These are phyloP conservation scores for Phytophthora meadii DNA, from an alignment of 352 stramenopile species.

Conservation along the genomic window DNA sequence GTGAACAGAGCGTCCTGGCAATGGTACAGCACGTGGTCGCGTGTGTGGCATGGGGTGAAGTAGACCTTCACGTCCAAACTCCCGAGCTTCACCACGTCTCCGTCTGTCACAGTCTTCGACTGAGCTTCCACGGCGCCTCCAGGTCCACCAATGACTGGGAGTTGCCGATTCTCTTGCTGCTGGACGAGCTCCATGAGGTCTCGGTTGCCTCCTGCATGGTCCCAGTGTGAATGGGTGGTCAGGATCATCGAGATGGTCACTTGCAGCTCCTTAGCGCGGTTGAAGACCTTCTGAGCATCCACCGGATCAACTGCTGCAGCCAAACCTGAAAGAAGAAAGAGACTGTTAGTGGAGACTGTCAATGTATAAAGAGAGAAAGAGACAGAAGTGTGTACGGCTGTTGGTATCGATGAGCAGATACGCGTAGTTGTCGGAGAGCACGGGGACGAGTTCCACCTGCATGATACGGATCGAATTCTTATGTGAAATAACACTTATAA, in stretches of 20 bases:
- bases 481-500: conserved; percentile 10
- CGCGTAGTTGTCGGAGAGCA: conserved; percentile 93
- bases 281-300: conserved; percentile 82
- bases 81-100: conserved; percentile 77
- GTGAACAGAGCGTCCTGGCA: conserved; percentile 87
- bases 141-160: conserved; percentile 78
- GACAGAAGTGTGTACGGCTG: conserved; percentile 35
- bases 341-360: neutral
- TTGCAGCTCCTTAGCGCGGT: conserved; percentile 57
- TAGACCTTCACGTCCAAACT: conserved; percentile 60
- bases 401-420: conserved; percentile 86
- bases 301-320: conserved; percentile 90
- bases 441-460: conserved; percentile 81
- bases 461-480: conserved; percentile 30
- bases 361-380: neutral
- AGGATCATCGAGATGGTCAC: conserved; percentile 87
- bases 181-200: conserved; percentile 65
- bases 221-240: conserved; percentile 93
- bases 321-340: conserved; percentile 36
- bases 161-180: conserved; percentile 33
- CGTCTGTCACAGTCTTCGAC: conserved; percentile 66
- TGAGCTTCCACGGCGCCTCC: conserved; percentile 74
- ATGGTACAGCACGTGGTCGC: conserved; percentile 86
- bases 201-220: conserved; percentile 91
- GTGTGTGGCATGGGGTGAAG: conserved; percentile 93